Base-by-base conservation (phyloP, 768 basidiomycete genomes). In the Amanita subjunquillea region DNA sequence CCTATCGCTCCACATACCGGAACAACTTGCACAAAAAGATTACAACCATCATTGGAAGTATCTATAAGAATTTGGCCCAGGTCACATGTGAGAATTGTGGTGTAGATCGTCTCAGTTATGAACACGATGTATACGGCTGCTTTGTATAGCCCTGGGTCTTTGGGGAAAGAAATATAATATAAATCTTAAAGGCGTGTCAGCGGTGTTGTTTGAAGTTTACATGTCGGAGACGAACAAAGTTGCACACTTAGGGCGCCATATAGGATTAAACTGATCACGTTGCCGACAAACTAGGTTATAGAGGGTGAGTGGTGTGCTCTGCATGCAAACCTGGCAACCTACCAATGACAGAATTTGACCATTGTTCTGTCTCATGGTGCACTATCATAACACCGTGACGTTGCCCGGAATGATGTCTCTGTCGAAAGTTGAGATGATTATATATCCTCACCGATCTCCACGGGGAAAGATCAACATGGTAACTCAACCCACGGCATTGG, bases 101-200 rank as follows among this genome's bases (percentile, higher is more conserved):
- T 58, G 13, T 60, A 46, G 6, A 50, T 25, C 3, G 55, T 47
- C 37, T 60, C 59, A 3, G 58, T 8, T 13, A 52, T 5, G 32
- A 53, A 60, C 39, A 58, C 44, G 4, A 36, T 20, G 20, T 53
- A 57, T 37, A 58, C 53, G 8, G 57, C 50, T 3, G 29, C 44
- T 54, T 58, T 60, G 25, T 20, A 54, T 5, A 34, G 17, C 27
- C 25, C 15, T 13, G 36, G 37, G 44, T 60, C 59, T 8, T 45
- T 20, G 6, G 57, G 57, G 37, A 59, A 61, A 8, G 55, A 55
- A 10, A 55, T 27, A 37, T 55, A 58, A 44, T 59, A 61, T 6
- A 58, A n/a, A 45, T 59, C 58, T 59, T 45, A 6, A 4, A 22
- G 9, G 13, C 10, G 10, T 3, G 34, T 38, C 2, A 48, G 47